Evolutionary conservation across 176 grass and related monocot species (phyloP).

Genomic region (Dactylis glomerata): DNA sequence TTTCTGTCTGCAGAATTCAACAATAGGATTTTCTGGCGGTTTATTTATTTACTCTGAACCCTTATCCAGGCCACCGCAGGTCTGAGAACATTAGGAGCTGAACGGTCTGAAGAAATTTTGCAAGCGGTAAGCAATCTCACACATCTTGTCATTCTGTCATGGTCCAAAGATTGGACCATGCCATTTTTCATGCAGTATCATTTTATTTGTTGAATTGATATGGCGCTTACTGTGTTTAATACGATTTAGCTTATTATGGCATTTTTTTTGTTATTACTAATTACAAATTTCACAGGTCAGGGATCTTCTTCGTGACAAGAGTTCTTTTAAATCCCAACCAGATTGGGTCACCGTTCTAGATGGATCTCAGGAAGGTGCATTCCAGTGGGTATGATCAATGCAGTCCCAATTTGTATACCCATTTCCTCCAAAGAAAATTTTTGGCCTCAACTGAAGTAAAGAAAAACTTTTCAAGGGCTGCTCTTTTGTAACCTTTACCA

Average conservation of each 20-base stretch:
- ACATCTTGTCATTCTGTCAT: conserved; percentile 16
- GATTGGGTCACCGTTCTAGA: conserved; percentile 96
- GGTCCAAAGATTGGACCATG: conserved; percentile 23
- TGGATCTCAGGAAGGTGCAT: conserved; percentile 95
- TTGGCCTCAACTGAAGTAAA: conserved; percentile 22
- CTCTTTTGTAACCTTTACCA: conserved; percentile 11
- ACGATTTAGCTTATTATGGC: neutral
- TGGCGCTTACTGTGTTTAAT: neutral
- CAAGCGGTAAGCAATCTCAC: conserved; percentile 67
- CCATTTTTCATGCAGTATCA: neutral
- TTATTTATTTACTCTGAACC: conserved; percentile 7
- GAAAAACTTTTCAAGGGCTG: neutral
- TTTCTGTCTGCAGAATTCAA: neutral
- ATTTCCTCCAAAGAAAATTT: neutral
- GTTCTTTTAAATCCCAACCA: conserved; percentile 81
- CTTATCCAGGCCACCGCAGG: conserved; percentile 86
- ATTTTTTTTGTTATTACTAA: conserved; percentile 2
- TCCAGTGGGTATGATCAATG: conserved; percentile 68
- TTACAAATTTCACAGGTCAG: conserved; percentile 63
- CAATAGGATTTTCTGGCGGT: conserved; percentile 12
- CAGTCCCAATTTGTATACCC: conserved; percentile 20
- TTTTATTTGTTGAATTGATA: conserved; percentile 16
- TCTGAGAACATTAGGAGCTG: conserved; percentile 81
- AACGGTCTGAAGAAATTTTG: conserved; percentile 92
- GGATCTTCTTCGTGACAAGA: conserved; percentile 78